phyloP scores from a whole-genome alignment of 345 rosid species.

The Gynandropsis gynandra region DNA sequence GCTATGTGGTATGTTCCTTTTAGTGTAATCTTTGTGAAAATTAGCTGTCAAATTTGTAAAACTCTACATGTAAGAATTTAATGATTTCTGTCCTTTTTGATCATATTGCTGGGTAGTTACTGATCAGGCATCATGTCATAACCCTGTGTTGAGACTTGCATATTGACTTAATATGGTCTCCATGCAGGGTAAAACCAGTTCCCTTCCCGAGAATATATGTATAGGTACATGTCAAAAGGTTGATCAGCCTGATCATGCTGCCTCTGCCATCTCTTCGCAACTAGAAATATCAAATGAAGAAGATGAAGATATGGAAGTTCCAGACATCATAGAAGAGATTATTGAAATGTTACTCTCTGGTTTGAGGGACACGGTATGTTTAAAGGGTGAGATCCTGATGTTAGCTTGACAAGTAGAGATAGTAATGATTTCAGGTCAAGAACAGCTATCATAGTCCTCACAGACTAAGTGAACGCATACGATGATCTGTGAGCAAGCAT shows the following conservation, averaged over 20 bases:
- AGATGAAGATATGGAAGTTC: constrained; percentile 83
- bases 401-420: constrained; percentile 17
- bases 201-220: constrained; percentile 59
- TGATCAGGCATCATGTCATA: constrained; percentile 7
- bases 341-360: constrained; percentile 85
- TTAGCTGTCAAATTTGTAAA: constrained; percentile 13
- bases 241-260: constrained; percentile 28
- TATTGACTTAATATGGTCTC: constrained; percentile 18
- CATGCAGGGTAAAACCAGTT: constrained; percentile 52
- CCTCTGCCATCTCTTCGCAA: constrained; percentile 18
- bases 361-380: constrained; percentile 80
- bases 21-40: constrained; percentile 8
- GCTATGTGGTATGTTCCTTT: constrained; percentile 63
- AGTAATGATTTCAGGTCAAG: neutral
- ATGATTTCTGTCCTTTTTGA: neutral
- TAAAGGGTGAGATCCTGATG: constrained; percentile 29
- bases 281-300: constrained; percentile 33
- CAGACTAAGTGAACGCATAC: constrained; percentile 7
- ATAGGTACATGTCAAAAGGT: constrained; percentile 30
- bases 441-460: neutral
- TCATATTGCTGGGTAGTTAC: constrained; percentile 14
- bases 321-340: constrained; percentile 80
- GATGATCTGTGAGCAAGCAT: neutral
- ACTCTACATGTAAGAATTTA: constrained; percentile 1
- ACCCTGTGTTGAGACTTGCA: constrained; percentile 3